Base-by-base conservation (phyloP, 768 basidiomycete species). In the Boletus speciosus region DNA sequence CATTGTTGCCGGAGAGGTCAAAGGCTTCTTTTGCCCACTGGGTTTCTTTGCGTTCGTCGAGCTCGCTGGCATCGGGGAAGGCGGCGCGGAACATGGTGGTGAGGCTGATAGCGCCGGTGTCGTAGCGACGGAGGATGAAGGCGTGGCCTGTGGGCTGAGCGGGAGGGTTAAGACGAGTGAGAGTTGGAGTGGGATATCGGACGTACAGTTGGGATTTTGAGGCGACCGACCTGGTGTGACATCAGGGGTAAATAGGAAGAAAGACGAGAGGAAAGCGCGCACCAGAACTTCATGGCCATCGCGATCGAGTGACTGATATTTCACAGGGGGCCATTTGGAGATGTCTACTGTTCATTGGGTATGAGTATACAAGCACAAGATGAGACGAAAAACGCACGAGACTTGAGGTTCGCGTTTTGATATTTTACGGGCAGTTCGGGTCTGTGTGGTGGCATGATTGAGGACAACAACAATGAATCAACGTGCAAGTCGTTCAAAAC, bases 41-140 rank as follows among this genome's bases (percentile, higher is more conserved):
- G 39, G 88, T 77, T 70, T 97, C 94, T 12, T 72, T 73, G 68
- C 82, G 86, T 71, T 98, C 94, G 16, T 87, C 84, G 45, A 78
- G 74, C 2, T 93, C 90, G 40, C 76, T 74, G 4, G 93, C 89
- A 37, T 78, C 81, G 10, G 94, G 94, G 70, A 93, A 98, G 0
- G 93, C 93, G 8, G 93, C 93, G 54, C 93, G 90, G 75, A 90
- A 96, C 93, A 98, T 96, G 52, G 94, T 96, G 10, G 94, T 96
- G 10, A 94, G 81, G 59, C 87, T 90, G 72, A 98, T 82, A 19
- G 93, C 93, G 55, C 90, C 86, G 4, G 94, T 96, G 72, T 98
- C 95, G 62, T 90, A 94, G 51, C 95, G 85, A 42, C 94, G 84
- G 35, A 98, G 85, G 66, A 98, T 91, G 69, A 97, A 98, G 23